phyloP scores from a whole-genome alignment of 2,329 filamentous ascomycete species.

The Pseudogymnoascus sp. region DNA sequence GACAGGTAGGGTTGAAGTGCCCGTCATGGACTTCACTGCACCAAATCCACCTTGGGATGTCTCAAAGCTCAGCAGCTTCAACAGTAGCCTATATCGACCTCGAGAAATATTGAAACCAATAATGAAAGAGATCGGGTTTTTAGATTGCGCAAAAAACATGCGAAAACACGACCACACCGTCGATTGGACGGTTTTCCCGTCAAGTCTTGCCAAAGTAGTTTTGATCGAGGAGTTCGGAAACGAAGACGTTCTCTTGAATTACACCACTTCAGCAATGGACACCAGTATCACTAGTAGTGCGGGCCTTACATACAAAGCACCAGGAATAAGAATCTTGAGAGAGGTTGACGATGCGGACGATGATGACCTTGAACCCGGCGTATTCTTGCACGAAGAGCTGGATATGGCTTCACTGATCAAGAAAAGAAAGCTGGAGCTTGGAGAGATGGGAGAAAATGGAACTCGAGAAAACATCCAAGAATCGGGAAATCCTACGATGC shows the following conservation, averaged over 20 bases:
- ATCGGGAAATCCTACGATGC: neutral
- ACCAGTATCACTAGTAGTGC: slow-evolving; percentile 32
- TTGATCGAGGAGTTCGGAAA: slow-evolving; percentile 35
- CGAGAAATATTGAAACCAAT: slow-evolving; percentile 22
- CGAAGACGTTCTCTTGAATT: slow-evolving; percentile 31
- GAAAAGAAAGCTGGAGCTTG: slow-evolving; percentile 31
- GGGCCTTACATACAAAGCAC: slow-evolving; percentile 39
- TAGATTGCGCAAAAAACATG: slow-evolving; percentile 34
- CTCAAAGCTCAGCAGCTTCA: neutral
- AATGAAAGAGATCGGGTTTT: slow-evolving; percentile 27
- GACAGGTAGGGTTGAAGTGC: slow-evolving; percentile 41
- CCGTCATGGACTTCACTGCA: slow-evolving; percentile 36
- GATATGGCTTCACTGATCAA: slow-evolving; percentile 33
- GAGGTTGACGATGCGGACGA: slow-evolving; percentile 32
- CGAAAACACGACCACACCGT: slow-evolving; percentile 34
- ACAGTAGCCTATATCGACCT: slow-evolving; percentile 13
- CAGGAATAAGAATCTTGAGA: slow-evolving; percentile 40
- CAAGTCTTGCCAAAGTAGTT: slow-evolving; percentile 28
- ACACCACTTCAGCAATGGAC: slow-evolving; percentile 28
- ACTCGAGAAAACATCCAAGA: slow-evolving; percentile 8
- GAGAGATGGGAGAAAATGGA: slow-evolving; percentile 12
- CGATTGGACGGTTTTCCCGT: slow-evolving; percentile 40
- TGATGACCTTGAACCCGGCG: slow-evolving; percentile 27
- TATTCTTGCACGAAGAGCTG: slow-evolving; percentile 17
- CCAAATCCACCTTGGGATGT: slow-evolving; percentile 41